Evolutionary conservation across 2,329 filamentous ascomycete species (phyloP), one percentile per base, ranked within the genome.

Genomic region (Aureobasidium melanogenum): DNA sequence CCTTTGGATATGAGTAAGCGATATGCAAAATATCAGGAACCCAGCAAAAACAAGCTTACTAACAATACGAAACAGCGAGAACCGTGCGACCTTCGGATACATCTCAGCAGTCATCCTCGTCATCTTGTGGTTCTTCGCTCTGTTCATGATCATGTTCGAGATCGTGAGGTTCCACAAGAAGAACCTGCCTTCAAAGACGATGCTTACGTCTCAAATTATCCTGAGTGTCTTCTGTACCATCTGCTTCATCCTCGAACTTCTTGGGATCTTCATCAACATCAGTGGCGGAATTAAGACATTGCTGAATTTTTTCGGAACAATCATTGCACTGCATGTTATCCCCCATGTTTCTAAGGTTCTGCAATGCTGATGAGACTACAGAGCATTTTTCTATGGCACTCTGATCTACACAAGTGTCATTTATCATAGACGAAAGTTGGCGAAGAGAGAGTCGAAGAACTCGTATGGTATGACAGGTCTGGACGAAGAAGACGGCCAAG

Each of bases 371-470:
- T 10, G 8, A 17, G 10, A 2, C 12, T 2, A 36, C 41, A 57
- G 54, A 15, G 17, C 14, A 5, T 47, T 47, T 19, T 26, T 47
- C 26, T 36, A n/a, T 10, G 54, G 54, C 14, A 46, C 41, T 19
- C 14, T 57, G 41, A 57, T 57, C 19, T 57, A 57, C 30, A 57
- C 54, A 7, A 12, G 19, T 19, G 41, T 57, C 22, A 57, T 57
- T 17, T 26, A 26, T 28, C n/a, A 26, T 22, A 34, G 54, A 36
- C 24, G 54, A 3, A 57, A 57, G 41, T 2, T 32, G 38, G 19
- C 54, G 47, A 57, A 38, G 26, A 47, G 30, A 47, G 15, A 46
- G 8, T 46, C 54, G 15, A 28, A 22, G 28, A 28, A 47, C 9
- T 24, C 19, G 28, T 47, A 56, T 28, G 41, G 54, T 5, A 46